phyloP scores from a whole-genome alignment of 345 rosid genomes.

The Carallia brachiata region DNA sequence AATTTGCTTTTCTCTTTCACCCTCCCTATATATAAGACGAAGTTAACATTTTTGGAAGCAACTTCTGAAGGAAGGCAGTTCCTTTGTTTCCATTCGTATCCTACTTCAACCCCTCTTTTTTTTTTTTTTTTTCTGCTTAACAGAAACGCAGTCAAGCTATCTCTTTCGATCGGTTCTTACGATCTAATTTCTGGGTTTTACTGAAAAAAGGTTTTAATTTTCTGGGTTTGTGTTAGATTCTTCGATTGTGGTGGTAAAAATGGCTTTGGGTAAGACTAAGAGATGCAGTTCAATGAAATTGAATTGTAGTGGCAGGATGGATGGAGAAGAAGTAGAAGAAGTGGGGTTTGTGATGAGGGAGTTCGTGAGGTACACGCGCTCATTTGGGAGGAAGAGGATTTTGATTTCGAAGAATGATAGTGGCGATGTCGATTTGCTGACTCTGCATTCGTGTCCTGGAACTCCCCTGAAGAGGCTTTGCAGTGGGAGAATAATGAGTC shows the following conservation, averaged over 20 bases:
- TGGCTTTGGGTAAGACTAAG: conserved; percentile 51
- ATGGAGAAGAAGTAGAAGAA: conserved; percentile 13
- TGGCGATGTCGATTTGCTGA: not conserved
- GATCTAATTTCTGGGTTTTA: not conserved
- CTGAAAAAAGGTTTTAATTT: not conserved
- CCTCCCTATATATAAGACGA: not conserved
- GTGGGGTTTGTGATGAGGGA: conserved; percentile 31
- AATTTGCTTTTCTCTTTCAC: not conserved
- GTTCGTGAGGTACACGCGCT: conserved; percentile 45
- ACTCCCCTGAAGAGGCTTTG: conserved; percentile 59
- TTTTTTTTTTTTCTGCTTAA: not conserved
- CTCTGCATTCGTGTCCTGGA: conserved; percentile 19
- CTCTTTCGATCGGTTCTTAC: not conserved
- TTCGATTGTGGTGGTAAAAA: not conserved
- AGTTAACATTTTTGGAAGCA: not conserved
- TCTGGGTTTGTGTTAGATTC: not conserved
- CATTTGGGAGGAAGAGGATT: conserved; percentile 76
- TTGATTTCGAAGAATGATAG: conserved; percentile 33
- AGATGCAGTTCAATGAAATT: conserved; percentile 34
- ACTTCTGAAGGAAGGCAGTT: not conserved
- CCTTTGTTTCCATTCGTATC: not conserved
- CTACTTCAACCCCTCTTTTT: not conserved
- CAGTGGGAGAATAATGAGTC: conserved; percentile 18
- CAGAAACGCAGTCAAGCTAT: not conserved
- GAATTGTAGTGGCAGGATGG: conserved; percentile 16